A percentile compares a stretch with the other conserved stretches of the same genome.
Evolutionary conservation across 1,284 basidiomycete species (phyloP).

Genomic region (Microbotryum scabiosae): DNA sequence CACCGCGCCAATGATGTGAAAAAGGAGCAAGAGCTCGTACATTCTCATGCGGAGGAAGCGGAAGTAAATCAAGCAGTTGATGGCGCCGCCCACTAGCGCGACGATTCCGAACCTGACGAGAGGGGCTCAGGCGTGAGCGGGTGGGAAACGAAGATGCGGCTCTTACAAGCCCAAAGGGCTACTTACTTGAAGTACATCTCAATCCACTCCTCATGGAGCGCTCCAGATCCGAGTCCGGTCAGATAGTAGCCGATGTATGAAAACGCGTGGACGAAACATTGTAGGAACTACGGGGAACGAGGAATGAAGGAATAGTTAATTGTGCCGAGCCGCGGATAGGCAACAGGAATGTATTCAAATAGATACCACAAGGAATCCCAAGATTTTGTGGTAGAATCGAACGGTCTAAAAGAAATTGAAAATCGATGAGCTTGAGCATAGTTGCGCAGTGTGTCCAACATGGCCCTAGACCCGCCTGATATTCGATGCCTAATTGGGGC

Average conservation of each 20-base stretch:
- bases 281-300: background rate
- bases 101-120: constrained; percentile 2
- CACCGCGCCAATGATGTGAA: constrained; percentile 22
- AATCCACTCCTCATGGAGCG: constrained; percentile 8
- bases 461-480: constrained; percentile 1
- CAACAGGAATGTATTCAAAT: no score
- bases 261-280: constrained; percentile 18
- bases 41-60: background rate
- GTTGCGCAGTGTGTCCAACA: background rate
- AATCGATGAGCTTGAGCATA: background rate
- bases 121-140: background rate
- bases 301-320: no score
- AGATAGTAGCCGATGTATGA: constrained; percentile 13
- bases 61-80: constrained; percentile 1
- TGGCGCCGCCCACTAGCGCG: background rate
- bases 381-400: constrained; percentile 21
- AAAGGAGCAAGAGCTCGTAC: constrained; percentile 20
- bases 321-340: no score
- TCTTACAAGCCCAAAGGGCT: background rate
- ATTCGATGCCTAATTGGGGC: constrained; percentile 7
- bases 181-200: constrained; percentile 21
- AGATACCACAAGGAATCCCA: constrained; percentile 2
- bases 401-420: background rate
- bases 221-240: background rate
- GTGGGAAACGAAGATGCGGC: background rate